A percentile compares a stretch with the other conserved stretches of the same genome.
Evolutionary conservation across 768 basidiomycete species (phyloP).

Genomic region (Tulasnella sp.): DNA sequence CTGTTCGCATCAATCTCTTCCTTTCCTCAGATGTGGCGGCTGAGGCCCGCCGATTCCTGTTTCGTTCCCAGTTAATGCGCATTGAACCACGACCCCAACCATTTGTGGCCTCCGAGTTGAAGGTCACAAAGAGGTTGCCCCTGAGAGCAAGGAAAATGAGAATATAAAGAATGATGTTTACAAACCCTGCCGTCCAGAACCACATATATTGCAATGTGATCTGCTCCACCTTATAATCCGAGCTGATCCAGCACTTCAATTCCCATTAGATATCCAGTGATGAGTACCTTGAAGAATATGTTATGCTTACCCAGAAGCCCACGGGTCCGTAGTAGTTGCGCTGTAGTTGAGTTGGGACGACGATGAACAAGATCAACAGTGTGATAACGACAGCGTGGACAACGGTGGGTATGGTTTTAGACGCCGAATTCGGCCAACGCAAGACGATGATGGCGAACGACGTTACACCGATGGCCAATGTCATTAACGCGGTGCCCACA

Average conservation of each 20-base stretch:
- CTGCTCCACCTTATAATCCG: no score
- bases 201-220: no score
- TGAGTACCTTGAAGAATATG: neutral
- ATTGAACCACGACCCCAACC: neutral
- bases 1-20: neutral
- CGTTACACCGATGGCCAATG: conserved; percentile 35
- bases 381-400: conserved; percentile 33
- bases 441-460: conserved; percentile 34
- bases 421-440: conserved; percentile 24
- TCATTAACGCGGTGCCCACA: conserved; percentile 34
- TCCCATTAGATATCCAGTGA: no score
- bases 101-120: conserved; percentile 17
- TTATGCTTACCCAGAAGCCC: neutral
- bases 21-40: neutral
- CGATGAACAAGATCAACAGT: conserved; percentile 22
- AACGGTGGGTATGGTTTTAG: conserved; percentile 27
- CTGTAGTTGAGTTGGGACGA: conserved; percentile 24
- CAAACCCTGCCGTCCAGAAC: neutral
- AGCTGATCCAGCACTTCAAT: no score
- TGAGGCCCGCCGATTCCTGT: conserved; percentile 30
- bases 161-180: neutral
- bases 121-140: neutral
- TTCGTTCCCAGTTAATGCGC: conserved; percentile 34
- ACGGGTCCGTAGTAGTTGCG: neutral
- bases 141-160: neutral